phyloP scores from a whole-genome alignment of 2,329 filamentous ascomycete species.

The Fusarium bulbicola region DNA sequence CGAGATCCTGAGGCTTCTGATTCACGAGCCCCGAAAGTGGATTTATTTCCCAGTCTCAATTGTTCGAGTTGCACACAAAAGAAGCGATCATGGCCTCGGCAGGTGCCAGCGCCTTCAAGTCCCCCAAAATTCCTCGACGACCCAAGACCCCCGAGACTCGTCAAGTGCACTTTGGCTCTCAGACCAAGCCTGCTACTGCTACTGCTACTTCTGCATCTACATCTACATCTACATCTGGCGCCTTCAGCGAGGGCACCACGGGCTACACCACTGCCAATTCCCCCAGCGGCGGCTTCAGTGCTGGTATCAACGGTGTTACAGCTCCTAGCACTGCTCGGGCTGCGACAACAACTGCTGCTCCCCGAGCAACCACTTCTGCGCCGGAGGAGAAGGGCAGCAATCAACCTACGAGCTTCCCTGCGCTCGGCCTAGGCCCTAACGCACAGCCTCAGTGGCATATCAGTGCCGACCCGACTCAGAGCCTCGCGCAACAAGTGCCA shows the following conservation, averaged over 20 bases:
- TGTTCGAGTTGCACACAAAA: constrained; percentile 9
- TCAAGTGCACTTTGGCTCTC: constrained; percentile 46
- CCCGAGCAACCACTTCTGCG: constrained; percentile 1
- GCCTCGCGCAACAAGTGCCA: constrained; percentile 41
- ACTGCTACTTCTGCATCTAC: neutral
- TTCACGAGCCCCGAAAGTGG: constrained; percentile 4
- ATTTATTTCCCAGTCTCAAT: neutral
- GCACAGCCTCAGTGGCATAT: constrained; percentile 47
- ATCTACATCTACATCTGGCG: neutral
- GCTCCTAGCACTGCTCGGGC: constrained; percentile 17
- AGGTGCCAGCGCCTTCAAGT: constrained; percentile 40
- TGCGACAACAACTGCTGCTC: neutral
- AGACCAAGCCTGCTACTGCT: neutral
- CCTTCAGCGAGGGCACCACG: constrained; percentile 5
- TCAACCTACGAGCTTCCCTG: constrained; percentile 42
- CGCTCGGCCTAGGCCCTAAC: constrained; percentile 39
- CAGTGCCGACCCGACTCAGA: constrained; percentile 48
- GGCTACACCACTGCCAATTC: constrained; percentile 37
- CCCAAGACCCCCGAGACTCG: constrained; percentile 42
- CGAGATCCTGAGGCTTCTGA: constrained; percentile 7
- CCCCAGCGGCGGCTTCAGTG: constrained; percentile 38
- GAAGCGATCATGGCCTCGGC: constrained; percentile 41
- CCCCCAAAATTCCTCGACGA: constrained; percentile 44
- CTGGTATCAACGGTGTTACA: constrained; percentile 14
- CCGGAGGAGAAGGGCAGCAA: constrained; percentile 10